Base-by-base conservation (phyloP, 768 basidiomycete genomes). In the Cubamyces sp. region DNA sequence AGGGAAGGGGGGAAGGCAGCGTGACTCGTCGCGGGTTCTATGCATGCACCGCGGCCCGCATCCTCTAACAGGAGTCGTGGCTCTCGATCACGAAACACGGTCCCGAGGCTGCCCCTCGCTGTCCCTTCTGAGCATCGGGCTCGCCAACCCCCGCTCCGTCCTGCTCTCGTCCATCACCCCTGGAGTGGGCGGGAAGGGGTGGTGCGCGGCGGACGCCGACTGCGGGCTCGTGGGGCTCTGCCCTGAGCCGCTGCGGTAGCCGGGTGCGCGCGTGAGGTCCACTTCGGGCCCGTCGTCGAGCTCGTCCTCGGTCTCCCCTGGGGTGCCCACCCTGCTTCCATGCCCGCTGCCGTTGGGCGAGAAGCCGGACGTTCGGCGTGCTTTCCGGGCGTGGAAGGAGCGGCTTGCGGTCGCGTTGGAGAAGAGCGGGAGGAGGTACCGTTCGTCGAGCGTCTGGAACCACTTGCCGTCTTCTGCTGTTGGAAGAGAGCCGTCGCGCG, bases 391-490 rank as follows among this genome's bases (percentile, higher is more conserved):
- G 68, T 94, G 87, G 80, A 92, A 93, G 63, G 88, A 89, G 68
- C 92, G 81, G 65, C 90, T 92, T 18, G 93, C 93, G 0, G 93
- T 94, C 16, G 91, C 92, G 70, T 95, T 95, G 50, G 92, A 93
- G 78, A 94, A 98, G 40, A 98, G 78, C 21, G 96, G 96, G 3
- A 98, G 76, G 19, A 99, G 78, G 73, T 96, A 99, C 66, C 94
- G 84, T 76, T 99, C 95, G 75, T 99, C 96, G 41, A 99, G 76
- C 47, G 89, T 82, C 68, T 95, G 94, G 87, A 98, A 98, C 94
- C 95, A 98, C 73, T 92, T 92, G 28, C 92, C 89, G 55, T 96
- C 94, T 60, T 90, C 88, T 4, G 78, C 81, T 19, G 41, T 30
- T 11, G 59, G 41, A 6, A 54, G 45, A 3, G 54, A 60, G 9